Conservation (phyloP, 2,329 filamentous ascomycete genomes). For the Fusarium incarnatum region DNA sequence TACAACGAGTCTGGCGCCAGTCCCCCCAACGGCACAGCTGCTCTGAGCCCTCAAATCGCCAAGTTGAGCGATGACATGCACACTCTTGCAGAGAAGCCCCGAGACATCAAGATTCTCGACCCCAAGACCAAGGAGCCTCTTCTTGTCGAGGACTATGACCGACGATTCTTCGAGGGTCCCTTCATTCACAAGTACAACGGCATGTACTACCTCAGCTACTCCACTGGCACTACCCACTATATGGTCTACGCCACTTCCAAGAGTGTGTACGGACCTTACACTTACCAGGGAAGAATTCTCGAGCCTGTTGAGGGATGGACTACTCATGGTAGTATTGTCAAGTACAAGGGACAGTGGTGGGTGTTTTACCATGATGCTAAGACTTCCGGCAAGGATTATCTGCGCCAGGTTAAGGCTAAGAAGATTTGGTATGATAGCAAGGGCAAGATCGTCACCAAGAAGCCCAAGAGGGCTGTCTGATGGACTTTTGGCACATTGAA, state of each 20-base stretch:
- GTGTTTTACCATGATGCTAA: conserved; percentile 22
- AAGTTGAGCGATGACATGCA: conserved; percentile 25
- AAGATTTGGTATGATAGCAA: conserved; percentile 26
- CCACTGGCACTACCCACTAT: conserved; percentile 12
- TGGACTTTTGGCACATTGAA: too few species aligned
- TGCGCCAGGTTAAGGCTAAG: conserved; percentile 23
- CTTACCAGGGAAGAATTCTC: conserved; percentile 14
- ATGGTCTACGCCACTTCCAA: conserved; percentile 22
- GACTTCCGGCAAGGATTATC: conserved; percentile 10
- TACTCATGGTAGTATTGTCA: conserved; percentile 22
- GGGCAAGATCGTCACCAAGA: conserved; percentile 18
- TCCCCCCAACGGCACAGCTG: conserved; percentile 15
- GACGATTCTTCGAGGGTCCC: conserved; percentile 13
- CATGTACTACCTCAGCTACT: conserved; percentile 24
- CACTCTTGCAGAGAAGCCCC: conserved; percentile 18
- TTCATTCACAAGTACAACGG: conserved; percentile 22
- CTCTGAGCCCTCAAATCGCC: conserved; percentile 12
- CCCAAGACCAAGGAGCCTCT: conserved; percentile 22
- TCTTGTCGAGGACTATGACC: conserved; percentile 2
- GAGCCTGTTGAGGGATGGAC: conserved; percentile 23
- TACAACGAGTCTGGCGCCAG: conserved; percentile 13
- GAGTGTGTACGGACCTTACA: conserved; percentile 17
- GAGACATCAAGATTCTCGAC: conserved; percentile 13
- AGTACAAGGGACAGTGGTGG: conserved; percentile 24
- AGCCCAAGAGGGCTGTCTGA: not conserved